These are phyloP conservation scores for Fusarium pilosicola DNA, from an alignment of 2,329 filamentous ascomycete genomes.

Conservation along the genomic window DNA sequence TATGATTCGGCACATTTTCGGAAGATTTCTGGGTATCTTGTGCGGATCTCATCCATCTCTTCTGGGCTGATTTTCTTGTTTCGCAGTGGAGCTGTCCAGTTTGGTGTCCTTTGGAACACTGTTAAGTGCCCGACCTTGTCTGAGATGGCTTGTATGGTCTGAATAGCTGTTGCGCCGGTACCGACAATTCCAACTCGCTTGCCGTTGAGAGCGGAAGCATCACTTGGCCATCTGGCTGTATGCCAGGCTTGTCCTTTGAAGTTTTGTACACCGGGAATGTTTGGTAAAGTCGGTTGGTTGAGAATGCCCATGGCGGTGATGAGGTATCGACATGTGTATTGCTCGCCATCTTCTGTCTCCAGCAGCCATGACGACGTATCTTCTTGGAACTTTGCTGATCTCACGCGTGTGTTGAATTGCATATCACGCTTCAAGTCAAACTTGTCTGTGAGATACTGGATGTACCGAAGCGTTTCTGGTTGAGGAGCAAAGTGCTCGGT, in stretches of 20 bases:
- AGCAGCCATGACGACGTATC: slow-evolving; percentile 18
- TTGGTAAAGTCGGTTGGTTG: slow-evolving; percentile 19
- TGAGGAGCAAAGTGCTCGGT: slow-evolving; percentile 47
- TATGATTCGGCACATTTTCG: slow-evolving; percentile 34
- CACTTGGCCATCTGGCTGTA: slow-evolving; percentile 26
- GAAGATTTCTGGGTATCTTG: slow-evolving; percentile 35
- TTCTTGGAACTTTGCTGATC: slow-evolving; percentile 51
- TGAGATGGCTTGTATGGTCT: slow-evolving; percentile 33
- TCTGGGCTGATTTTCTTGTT: slow-evolving; percentile 29
- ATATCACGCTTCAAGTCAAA: slow-evolving; percentile 54
- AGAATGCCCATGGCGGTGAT: slow-evolving; percentile 34
- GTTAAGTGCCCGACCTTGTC: slow-evolving; percentile 22
- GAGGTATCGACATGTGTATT: slow-evolving; percentile 14
- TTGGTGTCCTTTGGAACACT: slow-evolving; percentile 36
- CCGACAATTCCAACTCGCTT: slow-evolving; percentile 35
- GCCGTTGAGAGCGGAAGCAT: neutral
- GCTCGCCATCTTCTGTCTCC: slow-evolving; percentile 2
- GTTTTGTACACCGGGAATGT: slow-evolving; percentile 7
- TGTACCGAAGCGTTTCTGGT: slow-evolving; percentile 54
- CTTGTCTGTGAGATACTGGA: slow-evolving; percentile 54
- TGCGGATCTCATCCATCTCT: slow-evolving; percentile 36
- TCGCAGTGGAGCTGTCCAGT: slow-evolving; percentile 39
- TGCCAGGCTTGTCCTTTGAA: slow-evolving; percentile 32
- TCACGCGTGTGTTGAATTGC: slow-evolving; percentile 54
- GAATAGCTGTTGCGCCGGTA: slow-evolving; percentile 29